Conservation (phyloP, 2,329 filamentous ascomycete species). For the Akanthomyces dipterigenus region DNA sequence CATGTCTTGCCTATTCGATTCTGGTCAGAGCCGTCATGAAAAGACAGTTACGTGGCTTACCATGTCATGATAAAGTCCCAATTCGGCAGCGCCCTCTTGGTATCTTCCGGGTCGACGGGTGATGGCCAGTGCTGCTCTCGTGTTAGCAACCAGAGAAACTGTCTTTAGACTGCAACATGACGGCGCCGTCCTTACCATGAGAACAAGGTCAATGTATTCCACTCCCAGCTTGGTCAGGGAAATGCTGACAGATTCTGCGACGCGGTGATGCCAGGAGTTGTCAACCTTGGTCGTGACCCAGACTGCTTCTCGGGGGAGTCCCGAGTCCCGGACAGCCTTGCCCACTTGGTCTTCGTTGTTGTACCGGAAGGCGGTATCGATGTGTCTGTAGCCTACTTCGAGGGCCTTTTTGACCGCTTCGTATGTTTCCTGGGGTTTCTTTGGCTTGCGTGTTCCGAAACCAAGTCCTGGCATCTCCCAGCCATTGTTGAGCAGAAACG, state of each 20-base stretch:
- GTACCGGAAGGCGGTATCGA: slow-evolving; percentile 7
- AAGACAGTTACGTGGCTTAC: neutral
- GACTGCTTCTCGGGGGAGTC: neutral
- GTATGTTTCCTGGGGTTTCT: neutral
- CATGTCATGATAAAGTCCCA: slow-evolving; percentile 8
- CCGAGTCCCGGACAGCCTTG: slow-evolving; percentile 1
- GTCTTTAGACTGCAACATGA: neutral
- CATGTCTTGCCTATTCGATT: slow-evolving; percentile 38
- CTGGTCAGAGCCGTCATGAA: neutral
- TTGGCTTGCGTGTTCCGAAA: slow-evolving; percentile 2
- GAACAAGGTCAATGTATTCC: slow-evolving; percentile 5
- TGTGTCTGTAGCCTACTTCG: slow-evolving; percentile 1
- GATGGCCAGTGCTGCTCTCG: slow-evolving; percentile 1
- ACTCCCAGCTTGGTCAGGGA: neutral
- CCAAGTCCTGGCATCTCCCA: slow-evolving; percentile 1
- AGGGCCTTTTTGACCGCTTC: neutral
- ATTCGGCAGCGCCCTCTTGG: neutral
- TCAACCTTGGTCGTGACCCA: slow-evolving; percentile 11
- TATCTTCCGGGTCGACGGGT: neutral
- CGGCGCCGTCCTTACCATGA: neutral
- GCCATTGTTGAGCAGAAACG: slow-evolving; percentile 1
- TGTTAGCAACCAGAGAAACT: neutral
- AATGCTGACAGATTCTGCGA: slow-evolving; percentile 3
- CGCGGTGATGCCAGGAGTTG: slow-evolving; percentile 8
- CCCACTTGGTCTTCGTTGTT: slow-evolving; percentile 10